These are phyloP conservation scores for Stenocarpella maydis DNA, from an alignment of 2,329 filamentous ascomycete species.

Conservation along the genomic window DNA sequence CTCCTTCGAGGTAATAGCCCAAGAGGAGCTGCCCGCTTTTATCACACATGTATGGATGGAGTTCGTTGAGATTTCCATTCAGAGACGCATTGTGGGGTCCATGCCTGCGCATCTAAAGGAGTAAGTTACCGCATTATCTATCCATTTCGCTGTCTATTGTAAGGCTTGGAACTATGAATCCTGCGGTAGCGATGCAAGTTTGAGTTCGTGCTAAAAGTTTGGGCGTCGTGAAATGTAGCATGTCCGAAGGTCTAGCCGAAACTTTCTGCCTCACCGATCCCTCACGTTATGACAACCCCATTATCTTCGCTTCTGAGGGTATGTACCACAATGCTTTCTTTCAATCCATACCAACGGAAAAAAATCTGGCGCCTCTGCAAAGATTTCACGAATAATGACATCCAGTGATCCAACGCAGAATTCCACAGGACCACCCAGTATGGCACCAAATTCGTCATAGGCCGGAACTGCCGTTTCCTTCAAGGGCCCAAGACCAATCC, in stretches of 20 bases:
- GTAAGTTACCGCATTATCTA: background rate
- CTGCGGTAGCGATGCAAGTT: no score
- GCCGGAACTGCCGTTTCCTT: slow-evolving; percentile 80
- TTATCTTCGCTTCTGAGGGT: slow-evolving; percentile 81
- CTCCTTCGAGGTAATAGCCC: slow-evolving; percentile 70
- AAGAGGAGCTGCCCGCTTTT: slow-evolving; percentile 76
- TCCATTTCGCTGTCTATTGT: no score
- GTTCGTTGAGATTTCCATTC: slow-evolving; percentile 75
- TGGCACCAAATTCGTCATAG: slow-evolving; percentile 72
- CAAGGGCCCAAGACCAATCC: slow-evolving; percentile 76
- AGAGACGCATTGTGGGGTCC: slow-evolving; percentile 74
- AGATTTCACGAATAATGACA: no score
- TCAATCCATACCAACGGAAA: no score
- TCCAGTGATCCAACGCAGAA: no score
- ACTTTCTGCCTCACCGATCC: slow-evolving; percentile 82
- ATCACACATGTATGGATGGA: slow-evolving; percentile 74
- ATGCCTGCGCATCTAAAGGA: slow-evolving; percentile 70
- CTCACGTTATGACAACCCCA: slow-evolving; percentile 75
- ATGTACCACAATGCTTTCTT: slow-evolving; percentile 1
- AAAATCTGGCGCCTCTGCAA: no score
- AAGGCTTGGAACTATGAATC: no score
- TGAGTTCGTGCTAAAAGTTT: background rate
- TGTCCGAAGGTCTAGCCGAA: slow-evolving; percentile 77
- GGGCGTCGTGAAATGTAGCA: slow-evolving; percentile 39
- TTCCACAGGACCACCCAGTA: slow-evolving; percentile 44